Base-by-base conservation (phyloP, 2,329 filamentous ascomycete species). In the Fusarium sp. region DNA sequence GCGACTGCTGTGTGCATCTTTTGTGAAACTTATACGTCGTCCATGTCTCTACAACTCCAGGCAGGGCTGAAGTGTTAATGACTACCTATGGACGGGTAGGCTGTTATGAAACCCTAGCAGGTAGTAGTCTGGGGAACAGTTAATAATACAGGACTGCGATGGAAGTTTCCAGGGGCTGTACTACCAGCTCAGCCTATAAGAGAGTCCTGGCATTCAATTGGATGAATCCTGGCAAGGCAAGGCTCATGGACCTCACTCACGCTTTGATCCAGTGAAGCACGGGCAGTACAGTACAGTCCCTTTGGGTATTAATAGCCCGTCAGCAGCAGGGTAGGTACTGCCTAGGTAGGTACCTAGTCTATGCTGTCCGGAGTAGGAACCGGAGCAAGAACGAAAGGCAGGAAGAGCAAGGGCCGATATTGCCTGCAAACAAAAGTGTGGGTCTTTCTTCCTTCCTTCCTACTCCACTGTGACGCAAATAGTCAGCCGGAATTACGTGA, bases 381-480 rank as follows among this genome's bases (percentile, higher is more conserved):
- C 37, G 58, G 27, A 54, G 21, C 41, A 20, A 27, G 43, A 46
- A 46, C 11, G 28, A 47, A 25, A 47, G 43, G 18, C 43, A 28
- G 49, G 11, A 51, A 27, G 21, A 51, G 16, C 30, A 34, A 34
- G 30, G 21, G 20, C 21, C 23, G 12, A 7, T 18, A 34, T 18
- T 25, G n/a, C 43, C 25, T 46, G 27, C 48, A 55, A 68, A 49
- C 54, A 65, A 68, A 68, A 51, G 21, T 46, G 40, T 61, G 63
- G 63, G n/a, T 42, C 53, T 28, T 30, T 13, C 12, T 30, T 25
- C 3, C n/a, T 37, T 37, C 18, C 34, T 37, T n/a, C 18, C 42
- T 21, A 41, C 46, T 34, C 70, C 70, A 68, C 59, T 43, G 66
- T 72, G 70, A 72, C 70, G 70, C 70, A 72, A 62, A 40, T 37